phyloP scores from a whole-genome alignment of 2,329 filamentous ascomycete genomes.

The Incumbomyces delicatus region DNA sequence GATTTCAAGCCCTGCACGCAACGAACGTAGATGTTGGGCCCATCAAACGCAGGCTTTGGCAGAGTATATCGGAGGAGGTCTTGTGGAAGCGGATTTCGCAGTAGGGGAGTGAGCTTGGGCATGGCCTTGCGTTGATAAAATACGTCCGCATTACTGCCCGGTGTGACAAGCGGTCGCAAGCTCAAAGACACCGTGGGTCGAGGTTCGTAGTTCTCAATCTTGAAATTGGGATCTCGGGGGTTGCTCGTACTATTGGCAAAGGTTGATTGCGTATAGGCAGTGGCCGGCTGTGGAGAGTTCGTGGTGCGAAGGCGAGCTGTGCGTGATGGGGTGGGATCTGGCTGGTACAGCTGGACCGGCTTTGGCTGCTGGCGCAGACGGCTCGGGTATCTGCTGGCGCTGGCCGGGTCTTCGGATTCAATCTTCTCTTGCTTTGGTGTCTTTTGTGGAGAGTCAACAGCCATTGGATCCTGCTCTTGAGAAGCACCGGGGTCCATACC shows the following conservation, averaged over 20 bases:
- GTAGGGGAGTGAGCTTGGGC: conserved; percentile 10
- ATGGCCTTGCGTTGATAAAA: conserved; percentile 48
- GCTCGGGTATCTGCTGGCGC: conserved; percentile 27
- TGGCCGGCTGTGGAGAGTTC: conserved; percentile 22
- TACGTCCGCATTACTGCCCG: conserved; percentile 60
- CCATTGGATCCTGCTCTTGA: conserved; percentile 15
- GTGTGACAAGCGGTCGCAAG: conserved; percentile 64
- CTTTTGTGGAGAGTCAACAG: conserved; percentile 22
- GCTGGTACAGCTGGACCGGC: conserved; percentile 75
- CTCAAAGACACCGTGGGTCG: conserved; percentile 52
- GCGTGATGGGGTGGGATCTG: conserved; percentile 59
- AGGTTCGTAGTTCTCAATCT: conserved; percentile 60
- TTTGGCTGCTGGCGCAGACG: conserved; percentile 68
- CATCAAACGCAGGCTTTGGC: conserved; percentile 49
- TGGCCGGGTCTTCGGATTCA: conserved; percentile 40
- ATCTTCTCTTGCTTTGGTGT: conserved; percentile 44
- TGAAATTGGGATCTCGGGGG: conserved; percentile 34
- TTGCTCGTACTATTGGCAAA: conserved; percentile 34
- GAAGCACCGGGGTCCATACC: conserved; percentile 34
- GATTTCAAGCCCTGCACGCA: conserved; percentile 78
- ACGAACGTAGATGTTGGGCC: conserved; percentile 83
- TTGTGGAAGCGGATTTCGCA: conserved; percentile 10
- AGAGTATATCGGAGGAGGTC: conserved; percentile 13
- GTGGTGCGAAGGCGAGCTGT: conserved; percentile 49
- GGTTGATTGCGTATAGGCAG: conserved; percentile 28